A percentile compares a stretch with the other conserved stretches of the same genome.
Conservation (phyloP, 208 protist genomes). For the Leishmania mexicana region DNA sequence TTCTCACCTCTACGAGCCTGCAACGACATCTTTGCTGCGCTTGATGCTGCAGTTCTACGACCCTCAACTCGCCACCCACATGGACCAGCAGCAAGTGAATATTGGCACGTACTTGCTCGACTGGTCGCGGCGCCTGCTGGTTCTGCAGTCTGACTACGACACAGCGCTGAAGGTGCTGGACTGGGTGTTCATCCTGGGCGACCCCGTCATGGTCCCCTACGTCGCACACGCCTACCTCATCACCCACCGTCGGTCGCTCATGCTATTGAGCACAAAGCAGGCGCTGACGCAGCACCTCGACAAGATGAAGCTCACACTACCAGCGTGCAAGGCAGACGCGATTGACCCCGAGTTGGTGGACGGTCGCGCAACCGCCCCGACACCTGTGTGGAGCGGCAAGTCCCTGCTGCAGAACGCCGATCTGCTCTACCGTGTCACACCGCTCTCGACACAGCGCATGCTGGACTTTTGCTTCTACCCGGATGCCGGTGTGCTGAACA, state of each 20-base stretch:
- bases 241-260: constrained; percentile 50
- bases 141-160: constrained; percentile 39
- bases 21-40: constrained; percentile 48
- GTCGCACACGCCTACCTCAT: constrained; percentile 73
- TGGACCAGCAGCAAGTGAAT: constrained; percentile 79
- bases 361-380: constrained; percentile 52
- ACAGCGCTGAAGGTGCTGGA: constrained; percentile 65
- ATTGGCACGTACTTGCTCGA: constrained; percentile 49
- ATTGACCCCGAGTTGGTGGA: constrained; percentile 50
- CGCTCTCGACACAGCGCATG: constrained; percentile 59
- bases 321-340: constrained; percentile 35
- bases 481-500: constrained; percentile 43
- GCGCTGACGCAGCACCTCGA: constrained; percentile 32
- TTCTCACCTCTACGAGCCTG: constrained; percentile 47
- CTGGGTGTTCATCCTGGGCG: constrained; percentile 75
- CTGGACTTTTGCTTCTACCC: constrained; percentile 71
- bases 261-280: constrained; percentile 40
- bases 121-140: constrained; percentile 69
- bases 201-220: constrained; percentile 74
- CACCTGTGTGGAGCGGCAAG: constrained; percentile 63
- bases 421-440: constrained; percentile 74
- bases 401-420: constrained; percentile 78
- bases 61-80: constrained; percentile 73
- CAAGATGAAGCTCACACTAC: constrained; percentile 40
- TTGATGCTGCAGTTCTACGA: constrained; percentile 93